Evolutionary conservation across 352 stramenopile species (phyloP), one percentile per base, ranked within the genome.

Genomic region (Globisporangium polare): DNA sequence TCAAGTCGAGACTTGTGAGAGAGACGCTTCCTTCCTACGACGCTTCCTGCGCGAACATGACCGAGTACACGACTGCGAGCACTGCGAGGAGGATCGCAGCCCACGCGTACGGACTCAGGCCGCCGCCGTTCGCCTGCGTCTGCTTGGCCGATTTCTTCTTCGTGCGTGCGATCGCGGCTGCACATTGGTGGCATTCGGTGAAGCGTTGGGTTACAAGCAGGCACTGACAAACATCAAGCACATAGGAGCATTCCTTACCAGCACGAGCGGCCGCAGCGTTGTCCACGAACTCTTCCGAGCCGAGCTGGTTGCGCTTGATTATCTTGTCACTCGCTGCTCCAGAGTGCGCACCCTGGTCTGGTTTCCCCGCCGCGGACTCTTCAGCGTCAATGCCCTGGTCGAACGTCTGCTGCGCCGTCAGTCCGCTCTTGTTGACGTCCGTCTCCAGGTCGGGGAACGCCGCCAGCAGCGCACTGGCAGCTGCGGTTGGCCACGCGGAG

Each of bases 61-160:
- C 29, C 24, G 61, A 67, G 24, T 63, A 67, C 8, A 37, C 29
- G 22, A 71, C 55, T 20, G 74, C 71, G 24, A 85, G 51, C 20
- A 85, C 46, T 10, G 74, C 74, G 42, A 80, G 77, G 46, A 79
- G 31, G 20, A 80, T 57, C 22, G 73, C 71, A 52, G 79, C 24
- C 73, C 72, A 80, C 27, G 77, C 59, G 52, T 77, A 72, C 13
- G 58, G 49, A 54, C 68, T 59, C 43, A 72, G 18, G 5, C 20
- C 73, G n/a, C 66, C 54, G 37, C 49, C 64, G 52, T 63, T 39
- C 37, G 75, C 58, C 20, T 77, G 67, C 56, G 29, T 57, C 39
- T 69, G 68, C 72, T 88, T 88, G 46, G 57, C 63, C 6, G 62
- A 43, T 42, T 88, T 89, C 64, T 92, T 92, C 66, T 87, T 89